Evolutionary conservation across 768 basidiomycete genomes (phyloP).

Genomic region (Cyclocybe cylindracea): DNA sequence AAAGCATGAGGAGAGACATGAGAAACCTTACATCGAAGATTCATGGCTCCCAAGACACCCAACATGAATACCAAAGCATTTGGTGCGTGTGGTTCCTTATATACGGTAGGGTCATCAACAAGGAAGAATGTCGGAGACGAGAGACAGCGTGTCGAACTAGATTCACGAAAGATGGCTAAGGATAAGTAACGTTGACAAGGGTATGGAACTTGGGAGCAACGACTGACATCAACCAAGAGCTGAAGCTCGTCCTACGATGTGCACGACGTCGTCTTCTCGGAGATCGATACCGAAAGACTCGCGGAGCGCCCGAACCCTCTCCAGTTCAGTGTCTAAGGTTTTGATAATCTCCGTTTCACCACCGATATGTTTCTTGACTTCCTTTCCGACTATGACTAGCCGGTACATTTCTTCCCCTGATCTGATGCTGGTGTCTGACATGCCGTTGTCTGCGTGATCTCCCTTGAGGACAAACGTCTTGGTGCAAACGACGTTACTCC

Average conservation of each 20-base stretch:
- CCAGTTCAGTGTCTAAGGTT: conserved; percentile 25
- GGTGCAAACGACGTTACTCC: conserved; percentile 23
- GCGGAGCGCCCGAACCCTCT: conserved; percentile 27
- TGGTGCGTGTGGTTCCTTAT: no score
- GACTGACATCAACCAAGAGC: conserved; percentile 9
- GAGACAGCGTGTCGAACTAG: no score
- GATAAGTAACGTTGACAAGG: no score
- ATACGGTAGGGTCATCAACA: no score
- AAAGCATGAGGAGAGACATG: background rate
- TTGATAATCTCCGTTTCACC: conserved; percentile 18
- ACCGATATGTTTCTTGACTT: conserved; percentile 26
- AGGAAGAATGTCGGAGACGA: no score
- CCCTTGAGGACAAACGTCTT: conserved; percentile 25
- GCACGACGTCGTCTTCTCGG: conserved; percentile 15
- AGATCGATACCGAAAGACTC: conserved; percentile 28
- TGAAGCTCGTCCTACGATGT: conserved; percentile 24
- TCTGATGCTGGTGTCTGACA: background rate
- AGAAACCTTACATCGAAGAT: background rate
- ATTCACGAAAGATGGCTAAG: no score
- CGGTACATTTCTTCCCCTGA: conserved; percentile 15
- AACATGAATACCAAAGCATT: no score
- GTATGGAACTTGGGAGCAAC: no score
- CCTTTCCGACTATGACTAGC: conserved; percentile 23
- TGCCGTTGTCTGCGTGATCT: conserved; percentile 6
- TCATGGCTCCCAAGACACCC: no score